Conservation (phyloP, 768 basidiomycete species). For the Psilocybe tampanensis region DNA sequence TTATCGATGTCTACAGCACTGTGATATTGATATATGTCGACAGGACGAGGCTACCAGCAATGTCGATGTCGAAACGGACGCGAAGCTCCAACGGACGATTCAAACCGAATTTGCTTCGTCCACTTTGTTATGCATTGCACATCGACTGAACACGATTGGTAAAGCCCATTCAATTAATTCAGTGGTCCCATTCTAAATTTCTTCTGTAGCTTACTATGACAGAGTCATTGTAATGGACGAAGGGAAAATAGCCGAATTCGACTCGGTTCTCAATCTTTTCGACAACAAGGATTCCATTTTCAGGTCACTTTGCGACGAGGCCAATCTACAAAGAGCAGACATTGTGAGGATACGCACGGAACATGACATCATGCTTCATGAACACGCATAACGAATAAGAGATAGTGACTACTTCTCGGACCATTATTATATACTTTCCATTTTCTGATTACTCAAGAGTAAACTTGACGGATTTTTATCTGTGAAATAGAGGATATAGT, state of each 20-base stretch:
- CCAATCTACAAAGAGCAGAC: slow-evolving; percentile 55
- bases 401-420: too few species aligned
- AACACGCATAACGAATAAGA: too few species aligned
- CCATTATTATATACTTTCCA: too few species aligned
- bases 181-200: too few species aligned
- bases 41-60: slow-evolving; percentile 69
- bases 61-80: slow-evolving; percentile 66
- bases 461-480: not conserved
- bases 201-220: slow-evolving; percentile 67
- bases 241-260: slow-evolving; percentile 71
- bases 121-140: slow-evolving; percentile 59
- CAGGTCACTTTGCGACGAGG: slow-evolving; percentile 70
- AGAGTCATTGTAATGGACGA: slow-evolving; percentile 76
- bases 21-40: not conserved
- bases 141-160: slow-evolving; percentile 62
- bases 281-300: slow-evolving; percentile 68
- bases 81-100: slow-evolving; percentile 64
- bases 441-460: too few species aligned
- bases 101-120: slow-evolving; percentile 59
- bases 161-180: too few species aligned
- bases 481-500: not conserved
- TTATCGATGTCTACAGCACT: not conserved
- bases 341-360: slow-evolving; percentile 55
- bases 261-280: slow-evolving; percentile 70
- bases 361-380: slow-evolving; percentile 23